These are phyloP conservation scores for Fragilaria radians DNA, from an alignment of 108 stramenopile genomes.

Conservation along the genomic window DNA sequence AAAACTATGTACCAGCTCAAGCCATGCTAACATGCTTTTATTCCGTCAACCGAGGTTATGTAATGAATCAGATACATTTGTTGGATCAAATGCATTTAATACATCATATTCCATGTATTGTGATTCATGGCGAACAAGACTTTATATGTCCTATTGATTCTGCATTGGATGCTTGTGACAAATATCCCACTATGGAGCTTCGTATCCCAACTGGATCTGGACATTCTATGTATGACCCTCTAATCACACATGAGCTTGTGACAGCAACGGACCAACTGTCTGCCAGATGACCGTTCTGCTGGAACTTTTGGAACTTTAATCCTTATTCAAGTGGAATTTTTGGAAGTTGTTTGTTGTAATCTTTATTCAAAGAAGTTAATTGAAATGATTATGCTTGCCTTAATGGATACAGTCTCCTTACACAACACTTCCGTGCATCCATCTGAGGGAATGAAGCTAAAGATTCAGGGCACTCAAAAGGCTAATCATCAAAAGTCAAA, in stretches of 20 bases:
- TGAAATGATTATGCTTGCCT: no score
- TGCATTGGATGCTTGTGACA: slow-evolving; percentile 44
- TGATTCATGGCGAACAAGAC: slow-evolving; percentile 65
- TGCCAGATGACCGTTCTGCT: no score
- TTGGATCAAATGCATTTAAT: slow-evolving; percentile 13
- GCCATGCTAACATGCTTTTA: slow-evolving; percentile 78
- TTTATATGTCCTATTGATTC: slow-evolving; percentile 70
- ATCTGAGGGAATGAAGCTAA: no score
- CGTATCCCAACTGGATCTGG: slow-evolving; percentile 48
- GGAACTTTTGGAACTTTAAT: no score
- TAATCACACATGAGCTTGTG: slow-evolving; percentile 51
- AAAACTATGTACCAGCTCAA: slow-evolving; percentile 45
- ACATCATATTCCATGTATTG: slow-evolving; percentile 43
- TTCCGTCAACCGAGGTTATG: slow-evolving; percentile 48
- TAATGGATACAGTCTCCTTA: no score
- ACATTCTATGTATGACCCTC: slow-evolving; percentile 79
- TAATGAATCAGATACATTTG: slow-evolving; percentile 13
- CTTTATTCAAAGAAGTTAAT: no score
- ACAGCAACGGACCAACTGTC: slow-evolving; percentile 61
- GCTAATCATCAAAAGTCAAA: no score
- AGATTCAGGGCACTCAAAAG: no score
- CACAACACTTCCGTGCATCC: no score
- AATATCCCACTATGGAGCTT: slow-evolving; percentile 43
- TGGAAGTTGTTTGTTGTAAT: no score
- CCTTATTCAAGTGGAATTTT: no score